Conservation (phyloP, 352 stramenopile species). For the Globisporangium nunn region DNA sequence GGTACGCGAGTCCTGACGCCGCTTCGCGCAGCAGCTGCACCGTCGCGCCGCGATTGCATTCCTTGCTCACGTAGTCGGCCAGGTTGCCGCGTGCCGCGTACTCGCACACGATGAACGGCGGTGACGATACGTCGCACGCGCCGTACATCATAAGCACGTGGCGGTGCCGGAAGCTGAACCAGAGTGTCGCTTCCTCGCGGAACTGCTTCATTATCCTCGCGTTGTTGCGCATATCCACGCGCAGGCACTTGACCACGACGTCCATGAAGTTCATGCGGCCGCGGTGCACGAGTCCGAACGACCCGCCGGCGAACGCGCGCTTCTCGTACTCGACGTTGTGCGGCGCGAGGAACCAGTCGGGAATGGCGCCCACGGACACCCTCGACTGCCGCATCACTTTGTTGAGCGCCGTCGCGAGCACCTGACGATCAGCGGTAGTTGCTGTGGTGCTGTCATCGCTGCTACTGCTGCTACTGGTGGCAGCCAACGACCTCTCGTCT, state of each 20-base stretch:
- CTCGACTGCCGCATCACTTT: conserved; percentile 3
- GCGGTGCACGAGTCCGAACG: conserved; percentile 1
- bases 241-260: conserved; percentile 9
- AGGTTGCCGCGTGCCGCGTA: conserved; percentile 3
- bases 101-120: conserved; percentile 7
- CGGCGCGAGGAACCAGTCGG: neutral
- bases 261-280: neutral
- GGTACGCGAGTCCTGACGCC: conserved; percentile 29
- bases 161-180: conserved; percentile 9
- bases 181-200: conserved; percentile 3
- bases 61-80: neutral
- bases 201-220: no score
- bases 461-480: no score
- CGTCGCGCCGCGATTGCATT: neutral
- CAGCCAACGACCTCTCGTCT: neutral
- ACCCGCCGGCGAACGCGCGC: neutral
- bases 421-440: no score
- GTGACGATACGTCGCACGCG: conserved; percentile 9
- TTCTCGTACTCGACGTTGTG: conserved; percentile 4
- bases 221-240: neutral
- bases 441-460: no score
- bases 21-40: conserved; percentile 2
- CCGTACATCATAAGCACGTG: conserved; percentile 13
- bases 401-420: conserved; percentile 1
- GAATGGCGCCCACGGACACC: neutral